These are phyloP conservation scores for Neurospora sp. DNA, from an alignment of 495 filamentous ascomycete species.

Conservation along the genomic window DNA sequence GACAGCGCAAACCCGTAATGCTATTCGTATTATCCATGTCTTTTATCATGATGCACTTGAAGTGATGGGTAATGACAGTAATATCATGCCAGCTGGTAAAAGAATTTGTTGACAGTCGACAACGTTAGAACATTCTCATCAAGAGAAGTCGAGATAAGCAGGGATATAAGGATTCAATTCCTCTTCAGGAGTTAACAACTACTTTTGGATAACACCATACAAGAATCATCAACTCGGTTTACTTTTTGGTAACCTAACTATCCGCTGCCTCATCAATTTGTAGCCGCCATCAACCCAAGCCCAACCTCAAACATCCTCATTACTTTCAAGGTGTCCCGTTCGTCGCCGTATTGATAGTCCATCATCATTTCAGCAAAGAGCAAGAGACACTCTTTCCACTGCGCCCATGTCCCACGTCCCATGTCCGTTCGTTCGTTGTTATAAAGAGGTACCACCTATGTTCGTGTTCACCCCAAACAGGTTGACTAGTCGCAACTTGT, in stretches of 20 bases:
- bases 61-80: background rate
- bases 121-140: too few species aligned
- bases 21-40: background rate
- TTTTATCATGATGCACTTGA: background rate
- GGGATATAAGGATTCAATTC: background rate
- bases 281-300: background rate
- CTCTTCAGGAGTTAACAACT: background rate
- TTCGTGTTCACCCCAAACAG: background rate
- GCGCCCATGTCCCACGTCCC: background rate
- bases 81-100: too few species aligned
- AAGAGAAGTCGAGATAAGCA: too few species aligned
- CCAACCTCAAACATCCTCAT: background rate
- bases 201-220: background rate
- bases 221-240: background rate
- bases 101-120: too few species aligned
- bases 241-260: background rate
- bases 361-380: background rate
- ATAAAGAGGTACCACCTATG: background rate
- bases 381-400: background rate
- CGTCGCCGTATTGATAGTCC: background rate
- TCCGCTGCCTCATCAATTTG: background rate
- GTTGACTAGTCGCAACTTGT: background rate
- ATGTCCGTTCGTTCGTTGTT: background rate
- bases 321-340: background rate
- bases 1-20: background rate